Evolutionary conservation across 2,329 filamentous ascomycete species (phyloP).

Genomic region (Trichoderma sp.): DNA sequence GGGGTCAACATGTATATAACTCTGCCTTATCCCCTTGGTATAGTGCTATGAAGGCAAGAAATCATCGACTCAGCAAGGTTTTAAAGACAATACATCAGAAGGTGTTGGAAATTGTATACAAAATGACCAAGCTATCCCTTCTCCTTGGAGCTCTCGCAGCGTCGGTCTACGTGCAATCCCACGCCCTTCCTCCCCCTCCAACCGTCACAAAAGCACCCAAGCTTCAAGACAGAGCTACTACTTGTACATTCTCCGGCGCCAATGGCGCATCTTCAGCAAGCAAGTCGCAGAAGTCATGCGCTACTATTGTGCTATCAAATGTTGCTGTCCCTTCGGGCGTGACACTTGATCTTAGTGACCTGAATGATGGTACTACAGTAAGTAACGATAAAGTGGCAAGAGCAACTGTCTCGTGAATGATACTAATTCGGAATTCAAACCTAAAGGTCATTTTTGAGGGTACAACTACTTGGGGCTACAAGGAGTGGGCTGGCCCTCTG

Average conservation of each 20-base stretch:
- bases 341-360: slow-evolving; percentile 7
- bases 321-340: slow-evolving; percentile 11
- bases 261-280: slow-evolving; percentile 8
- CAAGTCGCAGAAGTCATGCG: slow-evolving; percentile 11
- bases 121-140: background rate
- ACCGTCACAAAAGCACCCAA: background rate
- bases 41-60: background rate
- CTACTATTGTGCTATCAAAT: slow-evolving; percentile 5
- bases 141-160: background rate
- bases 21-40: background rate
- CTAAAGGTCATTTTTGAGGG: slow-evolving; percentile 6
- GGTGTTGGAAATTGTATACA: background rate
- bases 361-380: slow-evolving; percentile 8
- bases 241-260: slow-evolving; percentile 9
- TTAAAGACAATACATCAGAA: background rate
- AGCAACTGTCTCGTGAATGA: rapidly evolving
- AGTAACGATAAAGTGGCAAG: background rate
- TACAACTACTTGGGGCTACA: slow-evolving; percentile 5
- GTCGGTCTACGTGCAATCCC: background rate
- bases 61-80: background rate
- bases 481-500: slow-evolving; percentile 9
- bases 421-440: background rate
- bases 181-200: background rate
- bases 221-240: slow-evolving; percentile 2
- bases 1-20: background rate